Evolutionary conservation across 768 basidiomycete genomes (phyloP).

Genomic region (Suillus subluteus): DNA sequence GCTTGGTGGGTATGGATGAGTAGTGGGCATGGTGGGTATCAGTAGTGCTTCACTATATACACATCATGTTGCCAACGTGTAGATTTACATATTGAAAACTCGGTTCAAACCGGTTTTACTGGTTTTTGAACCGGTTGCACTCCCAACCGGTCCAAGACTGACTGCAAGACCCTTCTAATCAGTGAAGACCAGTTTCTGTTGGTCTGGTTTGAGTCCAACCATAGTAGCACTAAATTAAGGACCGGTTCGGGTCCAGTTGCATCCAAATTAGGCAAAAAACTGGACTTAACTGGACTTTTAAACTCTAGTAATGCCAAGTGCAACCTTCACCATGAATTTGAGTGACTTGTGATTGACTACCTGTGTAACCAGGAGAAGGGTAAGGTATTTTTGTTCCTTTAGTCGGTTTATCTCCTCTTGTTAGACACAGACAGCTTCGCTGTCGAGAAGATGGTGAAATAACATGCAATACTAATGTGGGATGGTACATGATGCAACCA

Average conservation of each 20-base stretch:
- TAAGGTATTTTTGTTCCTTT: too few relatives aligned
- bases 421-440: too few relatives aligned
- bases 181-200: neutral
- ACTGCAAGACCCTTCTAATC: neutral
- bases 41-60: neutral
- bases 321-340: conserved; percentile 14
- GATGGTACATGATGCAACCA: too few relatives aligned
- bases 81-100: neutral
- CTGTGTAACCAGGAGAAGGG: too few relatives aligned
- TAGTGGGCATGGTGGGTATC: neutral
- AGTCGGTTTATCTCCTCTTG: too few relatives aligned
- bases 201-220: neutral
- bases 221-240: neutral
- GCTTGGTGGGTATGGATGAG: neutral
- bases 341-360: neutral
- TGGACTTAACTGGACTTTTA: too few relatives aligned
- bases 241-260: neutral
- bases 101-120: neutral
- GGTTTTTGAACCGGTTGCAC: neutral
- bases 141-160: neutral
- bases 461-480: too few relatives aligned
- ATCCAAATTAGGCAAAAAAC: too few relatives aligned
- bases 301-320: conserved; percentile 17
- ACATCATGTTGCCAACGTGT: neutral
- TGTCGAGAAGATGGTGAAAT: too few relatives aligned